Base-by-base conservation (phyloP, 495 filamentous ascomycete genomes). In the Xylona heveae region DNA sequence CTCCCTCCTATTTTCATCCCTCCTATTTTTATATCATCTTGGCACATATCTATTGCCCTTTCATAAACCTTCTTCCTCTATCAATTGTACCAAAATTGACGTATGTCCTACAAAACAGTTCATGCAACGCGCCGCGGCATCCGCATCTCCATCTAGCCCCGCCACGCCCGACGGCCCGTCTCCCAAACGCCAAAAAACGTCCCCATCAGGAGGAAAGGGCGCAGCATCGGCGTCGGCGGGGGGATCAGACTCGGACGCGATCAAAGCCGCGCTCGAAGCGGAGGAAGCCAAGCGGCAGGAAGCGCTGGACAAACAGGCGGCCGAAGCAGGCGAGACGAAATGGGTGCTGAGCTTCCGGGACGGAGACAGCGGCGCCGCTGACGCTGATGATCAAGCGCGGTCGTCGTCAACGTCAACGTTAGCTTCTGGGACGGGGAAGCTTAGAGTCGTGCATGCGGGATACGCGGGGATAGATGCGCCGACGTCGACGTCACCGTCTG, bases 61-160 rank as follows among this genome's bases (percentile, higher is more conserved):
- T 21, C 21, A 17, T 17, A 25, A n/a, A 19, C 23, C 26, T 21
- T 31, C 10, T 20, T 15, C n/a, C n/a, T n/a, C n/a, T n/a, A n/a
- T n/a, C n/a, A n/a, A n/a, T n/a, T n/a, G n/a, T n/a, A 26, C 32
- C 14, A 9, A 19, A 28, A 38, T n/a, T n/a, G n/a, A n/a, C n/a
- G n/a, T n/a, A n/a, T 22, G 8, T 33, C 13, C 16, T 3, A 1
- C 31, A 9, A 17, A 36, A 25, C 31, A 78, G 68, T 97, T 97
- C 52, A 97, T 97, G 88, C 88, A 93, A 64, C 69, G 88, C 40
- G 77, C 78, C 31, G 78, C 76, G 16, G 71, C 73, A 20, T 58
- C 57, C 35, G 40, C n/a, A n/a, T 33, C 41, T 5, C 25, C 36
- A 1, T 30, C 38, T 18, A 14, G 34, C 8, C 18, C 38, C n/a